A percentile compares a stretch with the other conserved stretches of the same genome.
Evolutionary conservation across 1,284 basidiomycete genomes (phyloP).

Genomic region (Ganoderma lingzhi): DNA sequence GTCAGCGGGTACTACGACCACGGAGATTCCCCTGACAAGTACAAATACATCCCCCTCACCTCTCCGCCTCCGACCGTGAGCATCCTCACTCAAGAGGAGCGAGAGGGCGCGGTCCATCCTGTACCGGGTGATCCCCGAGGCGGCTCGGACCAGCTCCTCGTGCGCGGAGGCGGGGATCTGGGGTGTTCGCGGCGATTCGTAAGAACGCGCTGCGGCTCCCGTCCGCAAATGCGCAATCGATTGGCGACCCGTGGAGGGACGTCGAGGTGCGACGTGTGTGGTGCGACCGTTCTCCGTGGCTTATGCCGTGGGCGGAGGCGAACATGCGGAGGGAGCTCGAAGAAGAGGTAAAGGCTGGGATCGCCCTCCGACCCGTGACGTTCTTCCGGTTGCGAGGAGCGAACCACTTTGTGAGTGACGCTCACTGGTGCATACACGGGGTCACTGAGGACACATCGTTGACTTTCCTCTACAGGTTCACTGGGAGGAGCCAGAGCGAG

Average conservation of each 20-base stretch:
- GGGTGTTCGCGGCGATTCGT: background rate
- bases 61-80: conserved; percentile 25
- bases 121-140: background rate
- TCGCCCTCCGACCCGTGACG: background rate
- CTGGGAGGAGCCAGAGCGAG: conserved; percentile 9
- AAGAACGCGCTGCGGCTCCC: conserved; percentile 1
- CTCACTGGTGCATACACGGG: too few species aligned
- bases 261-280: conserved; percentile 25
- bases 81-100: conserved; percentile 25
- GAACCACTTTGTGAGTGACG: conserved; percentile 11
- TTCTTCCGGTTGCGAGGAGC: background rate
- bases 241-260: conserved; percentile 16
- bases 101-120: conserved; percentile 9
- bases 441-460: background rate
- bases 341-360: conserved; percentile 1
- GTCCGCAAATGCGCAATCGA: background rate
- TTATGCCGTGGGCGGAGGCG: conserved; percentile 6
- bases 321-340: conserved; percentile 1
- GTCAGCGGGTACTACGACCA: conserved; percentile 31
- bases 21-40: conserved; percentile 23
- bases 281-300: conserved; percentile 25
- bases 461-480: background rate
- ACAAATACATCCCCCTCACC: conserved; percentile 11
- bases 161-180: background rate
- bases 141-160: background rate